Conservation (phyloP, 345 rosid genomes). For the Cardamine occulta region DNA sequence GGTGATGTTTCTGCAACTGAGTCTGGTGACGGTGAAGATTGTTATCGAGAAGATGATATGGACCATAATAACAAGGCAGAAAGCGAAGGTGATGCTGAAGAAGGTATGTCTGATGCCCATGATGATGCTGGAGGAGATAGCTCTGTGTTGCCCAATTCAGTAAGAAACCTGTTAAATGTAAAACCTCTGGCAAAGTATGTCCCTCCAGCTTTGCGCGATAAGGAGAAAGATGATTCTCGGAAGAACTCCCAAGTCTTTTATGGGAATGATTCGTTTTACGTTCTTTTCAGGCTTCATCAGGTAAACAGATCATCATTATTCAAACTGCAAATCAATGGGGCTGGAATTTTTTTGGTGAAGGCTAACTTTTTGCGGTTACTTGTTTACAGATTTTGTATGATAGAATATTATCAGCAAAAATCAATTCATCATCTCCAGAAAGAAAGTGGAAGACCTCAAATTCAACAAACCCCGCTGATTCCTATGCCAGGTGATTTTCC, state of each 20-base stretch:
- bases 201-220: constrained; percentile 52
- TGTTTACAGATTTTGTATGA: constrained; percentile 75
- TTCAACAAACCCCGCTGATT: constrained; percentile 67
- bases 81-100: constrained; percentile 96
- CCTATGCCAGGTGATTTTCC: constrained; percentile 73
- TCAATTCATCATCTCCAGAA: constrained; percentile 85
- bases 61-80: constrained; percentile 78
- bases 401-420: constrained; percentile 87
- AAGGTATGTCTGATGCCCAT: constrained; percentile 56
- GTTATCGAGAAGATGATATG: constrained; percentile 75
- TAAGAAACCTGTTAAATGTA: constrained; percentile 62
- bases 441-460: constrained; percentile 87
- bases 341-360: not conserved
- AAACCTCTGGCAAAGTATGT: constrained; percentile 91
- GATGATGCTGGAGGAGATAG: constrained; percentile 85
- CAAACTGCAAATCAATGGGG: constrained; percentile 4
- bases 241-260: constrained; percentile 73
- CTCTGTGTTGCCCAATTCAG: constrained; percentile 64
- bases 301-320: constrained; percentile 45
- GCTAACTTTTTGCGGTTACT: constrained; percentile 12
- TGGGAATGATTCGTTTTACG: constrained; percentile 93
- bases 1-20: constrained; percentile 91
- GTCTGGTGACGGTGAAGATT: constrained; percentile 83
- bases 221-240: constrained; percentile 52
- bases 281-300: constrained; percentile 95